Conservation (phyloP, 2,329 filamentous ascomycete genomes). For the Sporothrix pallida region DNA sequence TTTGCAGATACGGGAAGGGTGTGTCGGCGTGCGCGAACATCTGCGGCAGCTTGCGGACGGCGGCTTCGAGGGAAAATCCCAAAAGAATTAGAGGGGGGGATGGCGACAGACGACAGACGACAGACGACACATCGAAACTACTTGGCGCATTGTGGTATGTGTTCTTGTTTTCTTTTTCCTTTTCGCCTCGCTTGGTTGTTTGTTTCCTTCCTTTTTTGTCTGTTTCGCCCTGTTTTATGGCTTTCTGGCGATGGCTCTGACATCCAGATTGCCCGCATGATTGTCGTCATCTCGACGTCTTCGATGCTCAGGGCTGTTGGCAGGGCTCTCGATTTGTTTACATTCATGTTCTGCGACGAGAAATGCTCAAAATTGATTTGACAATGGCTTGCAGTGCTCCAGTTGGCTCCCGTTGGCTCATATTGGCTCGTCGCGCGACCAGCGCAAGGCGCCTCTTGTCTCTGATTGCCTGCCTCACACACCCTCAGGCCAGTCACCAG, state of each 20-base stretch:
- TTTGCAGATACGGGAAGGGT: background rate
- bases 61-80: too few species aligned
- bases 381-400: slow-evolving; percentile 33
- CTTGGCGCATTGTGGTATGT: background rate
- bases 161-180: background rate
- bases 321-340: slow-evolving; percentile 22
- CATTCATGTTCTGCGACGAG: slow-evolving; percentile 2
- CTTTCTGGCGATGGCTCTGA: background rate
- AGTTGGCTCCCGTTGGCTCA: slow-evolving; percentile 10
- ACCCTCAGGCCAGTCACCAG: background rate
- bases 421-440: background rate
- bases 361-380: slow-evolving; percentile 34
- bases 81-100: background rate
- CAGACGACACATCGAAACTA: background rate
- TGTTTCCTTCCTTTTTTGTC: background rate
- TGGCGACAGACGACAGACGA: slow-evolving; percentile 15
- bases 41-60: background rate
- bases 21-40: slow-evolving; percentile 3
- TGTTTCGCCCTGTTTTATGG: background rate
- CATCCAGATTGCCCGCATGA: background rate
- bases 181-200: background rate
- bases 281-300: background rate
- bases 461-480: slow-evolving; percentile 36
- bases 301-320: background rate
- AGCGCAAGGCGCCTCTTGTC: slow-evolving; percentile 27